Base-by-base conservation (phyloP, 345 rosid species). In the Populus euphratica region DNA sequence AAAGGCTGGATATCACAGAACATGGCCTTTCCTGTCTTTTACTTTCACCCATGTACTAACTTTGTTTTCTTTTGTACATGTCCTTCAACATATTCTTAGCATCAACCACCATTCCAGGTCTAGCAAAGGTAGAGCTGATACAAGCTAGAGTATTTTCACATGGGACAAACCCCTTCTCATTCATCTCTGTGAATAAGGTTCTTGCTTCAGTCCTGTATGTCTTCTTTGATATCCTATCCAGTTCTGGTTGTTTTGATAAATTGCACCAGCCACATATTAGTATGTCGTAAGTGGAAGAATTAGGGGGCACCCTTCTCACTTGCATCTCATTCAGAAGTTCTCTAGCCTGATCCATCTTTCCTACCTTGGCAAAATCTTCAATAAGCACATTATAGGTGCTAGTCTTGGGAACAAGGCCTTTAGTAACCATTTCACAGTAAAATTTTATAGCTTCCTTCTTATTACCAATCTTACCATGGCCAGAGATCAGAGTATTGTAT, bases 361-460 rank as follows among this genome's bases (percentile, higher is more conserved):
- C 93, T 63, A 44, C 86, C 82, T 84, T 88, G 50, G 90, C 85
- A 83, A 93, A 89, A 72, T 84, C 86, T 68, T 79, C 79, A 68
- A 95, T 92, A 27, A 93, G 92, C 74, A 90, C 88, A 74, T 95
- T 93, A 69, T 88, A 95, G 69, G 97, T 91, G 85, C 94, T 70
- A 71, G 89, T 88, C 85, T 84, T 87, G 1, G 94, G 99, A 69
- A 93, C 85, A 77, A 90, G 88, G 74, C 97, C 91, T 84, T 88
- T 85, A 14, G 87, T 68, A 63, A 93, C 86, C 99, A 93, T 93
- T 81, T 93, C 89, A 83, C 92, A 93, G 52, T 91, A 93, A 47
- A 88, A 49, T 74, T 67, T 88, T 78, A 91, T 80, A 52, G 89
- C 83, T 83, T 87, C 92, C 83, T 83, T 91, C 82, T 81, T 87